Percentiles rank a stretch among this genome's conserved stretches.
Evolutionary conservation across 345 rosid species (phyloP).

Genomic region (Geranium brycei): DNA sequence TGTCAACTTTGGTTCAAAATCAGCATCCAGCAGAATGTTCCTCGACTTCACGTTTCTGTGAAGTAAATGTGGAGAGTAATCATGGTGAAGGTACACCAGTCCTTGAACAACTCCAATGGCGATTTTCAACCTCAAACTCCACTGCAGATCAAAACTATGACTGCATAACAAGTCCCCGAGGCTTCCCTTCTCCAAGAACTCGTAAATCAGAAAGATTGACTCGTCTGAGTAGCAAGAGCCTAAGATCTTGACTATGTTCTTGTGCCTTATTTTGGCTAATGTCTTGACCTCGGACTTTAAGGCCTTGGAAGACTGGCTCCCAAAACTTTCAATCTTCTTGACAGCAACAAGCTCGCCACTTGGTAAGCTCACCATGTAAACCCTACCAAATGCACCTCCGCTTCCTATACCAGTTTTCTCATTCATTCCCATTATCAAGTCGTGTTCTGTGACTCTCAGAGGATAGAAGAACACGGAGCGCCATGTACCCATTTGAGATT

Average conservation of each 20-base stretch:
- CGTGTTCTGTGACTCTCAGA: slow-evolving; percentile 64
- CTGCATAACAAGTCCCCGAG: slow-evolving; percentile 47
- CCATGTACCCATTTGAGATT: slow-evolving; percentile 44
- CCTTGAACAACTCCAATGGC: slow-evolving; percentile 81
- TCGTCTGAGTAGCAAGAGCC: slow-evolving; percentile 76
- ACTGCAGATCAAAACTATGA: slow-evolving; percentile 39
- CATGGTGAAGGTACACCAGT: slow-evolving; percentile 64
- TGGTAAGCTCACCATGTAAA: slow-evolving; percentile 45
- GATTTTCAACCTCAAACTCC: slow-evolving; percentile 67
- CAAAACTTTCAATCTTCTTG: slow-evolving; percentile 57
- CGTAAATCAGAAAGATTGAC: slow-evolving; percentile 60
- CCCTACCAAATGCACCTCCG: slow-evolving; percentile 55
- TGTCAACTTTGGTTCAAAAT: slow-evolving; percentile 61
- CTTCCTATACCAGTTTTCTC: slow-evolving; percentile 48
- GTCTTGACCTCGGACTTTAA: slow-evolving; percentile 73
- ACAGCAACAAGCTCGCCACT: slow-evolving; percentile 71
- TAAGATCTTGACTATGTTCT: slow-evolving; percentile 59
- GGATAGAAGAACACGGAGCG: slow-evolving; percentile 73
- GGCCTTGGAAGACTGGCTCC: slow-evolving; percentile 46
- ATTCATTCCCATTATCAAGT: slow-evolving; percentile 48
- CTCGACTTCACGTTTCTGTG: slow-evolving; percentile 69
- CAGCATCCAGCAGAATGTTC: slow-evolving; percentile 64
- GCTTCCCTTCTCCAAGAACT: slow-evolving; percentile 60
- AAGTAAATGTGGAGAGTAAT: slow-evolving; percentile 60
- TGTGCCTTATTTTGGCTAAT: slow-evolving; percentile 71